Percentiles rank a stretch among this genome's conserved stretches.
These are phyloP conservation scores for Daldinia sp. DNA, from an alignment of 2,329 filamentous ascomycete species.

Conservation along the genomic window DNA sequence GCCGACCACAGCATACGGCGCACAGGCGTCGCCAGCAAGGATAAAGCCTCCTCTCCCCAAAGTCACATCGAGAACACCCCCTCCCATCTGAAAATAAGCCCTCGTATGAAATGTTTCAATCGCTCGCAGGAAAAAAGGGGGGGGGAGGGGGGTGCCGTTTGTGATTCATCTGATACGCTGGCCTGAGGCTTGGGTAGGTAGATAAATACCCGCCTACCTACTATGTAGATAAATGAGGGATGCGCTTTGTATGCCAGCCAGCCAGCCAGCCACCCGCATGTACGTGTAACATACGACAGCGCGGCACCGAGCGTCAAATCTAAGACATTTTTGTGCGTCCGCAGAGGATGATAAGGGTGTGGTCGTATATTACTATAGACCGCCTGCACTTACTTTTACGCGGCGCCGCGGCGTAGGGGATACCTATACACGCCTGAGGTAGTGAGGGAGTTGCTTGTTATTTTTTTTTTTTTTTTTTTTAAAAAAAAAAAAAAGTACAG, in stretches of 20 bases:
- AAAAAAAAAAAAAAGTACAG: too few relatives aligned
- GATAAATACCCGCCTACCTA: too few relatives aligned
- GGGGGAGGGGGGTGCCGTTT: too few relatives aligned
- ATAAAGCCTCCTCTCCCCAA: background rate
- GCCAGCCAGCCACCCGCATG: too few relatives aligned
- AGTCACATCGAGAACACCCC: background rate
- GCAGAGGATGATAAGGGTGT: conserved; percentile 4
- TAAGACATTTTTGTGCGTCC: background rate
- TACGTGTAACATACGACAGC: background rate
- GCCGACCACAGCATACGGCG: background rate
- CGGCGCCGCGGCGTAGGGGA: background rate
- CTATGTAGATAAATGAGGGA: too few relatives aligned
- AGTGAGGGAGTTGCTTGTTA: background rate
- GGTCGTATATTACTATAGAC: background rate
- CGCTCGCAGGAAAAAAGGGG: too few relatives aligned
- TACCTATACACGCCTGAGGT: background rate
- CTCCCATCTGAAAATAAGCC: background rate
- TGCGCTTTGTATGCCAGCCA: too few relatives aligned
- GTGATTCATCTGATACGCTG: background rate
- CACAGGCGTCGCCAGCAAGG: too few relatives aligned
- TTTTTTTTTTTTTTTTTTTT: too few relatives aligned
- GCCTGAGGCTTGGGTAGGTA: background rate
- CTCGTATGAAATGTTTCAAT: background rate
- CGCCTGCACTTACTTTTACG: background rate
- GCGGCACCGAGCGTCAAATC: conserved; percentile 4